Conservation (phyloP, 2,329 filamentous ascomycete genomes). For the Sordariomycetes sp. region DNA sequence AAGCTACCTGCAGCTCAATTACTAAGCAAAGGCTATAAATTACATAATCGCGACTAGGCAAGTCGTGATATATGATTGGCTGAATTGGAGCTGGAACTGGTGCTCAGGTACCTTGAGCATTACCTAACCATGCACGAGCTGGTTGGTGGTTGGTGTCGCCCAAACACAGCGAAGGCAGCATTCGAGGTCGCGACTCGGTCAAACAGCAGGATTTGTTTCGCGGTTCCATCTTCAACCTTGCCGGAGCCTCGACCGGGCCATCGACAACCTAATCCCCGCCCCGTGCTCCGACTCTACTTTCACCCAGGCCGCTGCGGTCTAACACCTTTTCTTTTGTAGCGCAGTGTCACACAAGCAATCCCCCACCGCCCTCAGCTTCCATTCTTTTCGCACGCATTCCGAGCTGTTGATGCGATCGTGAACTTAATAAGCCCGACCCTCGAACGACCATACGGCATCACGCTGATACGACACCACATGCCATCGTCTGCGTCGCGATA, state of each 20-base stretch:
- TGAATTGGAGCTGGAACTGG: not conserved
- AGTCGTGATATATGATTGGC: not conserved
- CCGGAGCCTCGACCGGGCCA: not conserved
- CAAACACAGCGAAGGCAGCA: not conserved
- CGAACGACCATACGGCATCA: not conserved
- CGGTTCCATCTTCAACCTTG: not conserved
- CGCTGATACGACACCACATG: not conserved
- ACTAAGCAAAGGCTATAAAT: not conserved
- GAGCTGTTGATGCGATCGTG: not conserved
- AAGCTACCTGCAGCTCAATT: too few relatives aligned
- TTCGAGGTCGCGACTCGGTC: not conserved
- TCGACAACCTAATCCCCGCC: not conserved
- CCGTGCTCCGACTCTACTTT: not conserved
- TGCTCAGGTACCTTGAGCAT: not conserved
- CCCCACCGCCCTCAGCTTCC: not conserved
- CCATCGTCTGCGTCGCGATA: not conserved
- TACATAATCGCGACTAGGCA: not conserved
- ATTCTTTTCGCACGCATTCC: not conserved
- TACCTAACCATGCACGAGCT: not conserved
- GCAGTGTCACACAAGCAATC: not conserved
- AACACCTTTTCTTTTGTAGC: not conserved
- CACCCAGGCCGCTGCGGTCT: not conserved
- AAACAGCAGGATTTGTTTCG: conserved; percentile 4
- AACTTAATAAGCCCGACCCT: not conserved
- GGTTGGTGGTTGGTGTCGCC: not conserved